phyloP scores from a whole-genome alignment of 164 flowering plant genomes.

The Aristolochia contorta region DNA sequence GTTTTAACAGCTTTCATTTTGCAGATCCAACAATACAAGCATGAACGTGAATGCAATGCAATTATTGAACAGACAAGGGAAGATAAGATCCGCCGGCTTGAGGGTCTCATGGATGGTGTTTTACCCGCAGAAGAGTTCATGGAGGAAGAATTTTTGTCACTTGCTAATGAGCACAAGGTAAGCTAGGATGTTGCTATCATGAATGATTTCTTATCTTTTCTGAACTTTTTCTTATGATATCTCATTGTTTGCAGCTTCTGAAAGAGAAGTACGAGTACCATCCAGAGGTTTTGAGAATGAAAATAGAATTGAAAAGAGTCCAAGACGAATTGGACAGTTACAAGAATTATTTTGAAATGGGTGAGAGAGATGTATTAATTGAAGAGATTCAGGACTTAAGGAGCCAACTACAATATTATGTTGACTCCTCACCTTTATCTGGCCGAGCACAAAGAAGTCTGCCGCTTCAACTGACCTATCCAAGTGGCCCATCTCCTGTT shows the following conservation, averaged over 20 bases:
- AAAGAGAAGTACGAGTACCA: slow-evolving; percentile 80
- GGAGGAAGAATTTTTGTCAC: slow-evolving; percentile 70
- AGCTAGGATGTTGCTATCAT: background rate
- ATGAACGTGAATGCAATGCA: slow-evolving; percentile 94
- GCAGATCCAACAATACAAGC: slow-evolving; percentile 94
- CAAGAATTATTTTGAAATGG: slow-evolving; percentile 68
- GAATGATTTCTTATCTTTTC: background rate
- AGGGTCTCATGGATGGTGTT: slow-evolving; percentile 93
- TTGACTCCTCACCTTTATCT: slow-evolving; percentile 46
- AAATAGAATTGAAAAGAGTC: slow-evolving; percentile 64
- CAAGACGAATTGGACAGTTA: slow-evolving; percentile 72
- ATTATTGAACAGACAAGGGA: slow-evolving; percentile 76
- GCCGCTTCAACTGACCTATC: slow-evolving; percentile 44
- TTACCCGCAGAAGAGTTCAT: slow-evolving; percentile 77
- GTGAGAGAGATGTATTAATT: slow-evolving; percentile 81
- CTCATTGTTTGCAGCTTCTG: slow-evolving; percentile 44
- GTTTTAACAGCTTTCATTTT: background rate
- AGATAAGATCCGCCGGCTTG: slow-evolving; percentile 88
- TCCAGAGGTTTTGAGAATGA: slow-evolving; percentile 61
- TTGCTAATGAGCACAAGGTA: slow-evolving; percentile 74
- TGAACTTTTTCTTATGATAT: background rate
- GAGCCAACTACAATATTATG: slow-evolving; percentile 66
- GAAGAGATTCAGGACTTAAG: slow-evolving; percentile 89
- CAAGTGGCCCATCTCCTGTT: slow-evolving; percentile 36
- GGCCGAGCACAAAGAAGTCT: slow-evolving; percentile 32